A percentile compares a stretch with the other conserved stretches of the same genome.
phyloP scores from a whole-genome alignment of 140 eudicot species.

The Stevia rebaudiana region DNA sequence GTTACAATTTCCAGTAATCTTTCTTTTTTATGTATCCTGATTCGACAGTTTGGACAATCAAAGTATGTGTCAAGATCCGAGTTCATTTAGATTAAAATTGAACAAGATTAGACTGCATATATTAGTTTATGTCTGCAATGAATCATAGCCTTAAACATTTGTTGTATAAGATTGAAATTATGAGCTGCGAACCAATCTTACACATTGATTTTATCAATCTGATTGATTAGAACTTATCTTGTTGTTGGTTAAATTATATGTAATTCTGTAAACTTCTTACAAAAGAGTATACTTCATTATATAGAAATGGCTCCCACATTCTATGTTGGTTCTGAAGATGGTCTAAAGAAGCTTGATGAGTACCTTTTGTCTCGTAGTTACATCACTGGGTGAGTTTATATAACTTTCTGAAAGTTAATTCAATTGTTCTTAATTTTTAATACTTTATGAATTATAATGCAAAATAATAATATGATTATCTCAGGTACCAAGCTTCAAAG shows the following conservation, averaged over 20 bases:
- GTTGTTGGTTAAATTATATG: not conserved
- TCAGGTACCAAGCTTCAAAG: conserved; percentile 86
- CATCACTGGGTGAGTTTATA: conserved; percentile 69
- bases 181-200: not conserved
- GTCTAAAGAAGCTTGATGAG: conserved; percentile 90
- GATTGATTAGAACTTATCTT: not conserved
- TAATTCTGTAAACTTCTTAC: not conserved
- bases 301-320: conserved; percentile 65
- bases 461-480: not conserved
- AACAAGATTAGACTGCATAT: not conserved
- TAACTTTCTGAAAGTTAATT: not conserved
- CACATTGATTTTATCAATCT: not conserved
- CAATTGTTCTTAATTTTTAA: no score
- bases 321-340: conserved; percentile 51
- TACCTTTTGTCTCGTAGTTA: conserved; percentile 84
- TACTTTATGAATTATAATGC: not conserved
- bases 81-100: not conserved
- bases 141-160: no score
- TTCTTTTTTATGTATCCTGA: not conserved
- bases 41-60: not conserved
- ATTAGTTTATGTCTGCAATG: not conserved
- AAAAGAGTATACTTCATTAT: conserved; percentile 7
- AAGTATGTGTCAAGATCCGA: not conserved
- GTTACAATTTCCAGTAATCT: not conserved
- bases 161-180: not conserved